phyloP scores from a whole-genome alignment of 2,329 filamentous ascomycete genomes.

The Ascochyta clinopodiicola region DNA sequence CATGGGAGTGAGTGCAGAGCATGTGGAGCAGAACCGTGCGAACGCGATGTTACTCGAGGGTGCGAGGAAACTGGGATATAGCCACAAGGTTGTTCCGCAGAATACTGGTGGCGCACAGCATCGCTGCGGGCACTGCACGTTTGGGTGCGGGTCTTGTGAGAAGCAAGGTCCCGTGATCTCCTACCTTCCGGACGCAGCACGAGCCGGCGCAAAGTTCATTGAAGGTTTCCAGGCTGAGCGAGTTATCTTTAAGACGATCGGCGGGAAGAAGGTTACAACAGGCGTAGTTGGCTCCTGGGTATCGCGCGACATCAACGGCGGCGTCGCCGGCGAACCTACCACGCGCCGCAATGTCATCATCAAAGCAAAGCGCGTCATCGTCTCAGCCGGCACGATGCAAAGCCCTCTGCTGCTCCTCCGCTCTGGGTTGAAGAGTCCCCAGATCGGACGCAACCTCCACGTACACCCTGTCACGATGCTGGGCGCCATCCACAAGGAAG shows the following conservation, averaged over 20 bases:
- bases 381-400: slow-evolving; percentile 78
- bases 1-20: slow-evolving; percentile 75
- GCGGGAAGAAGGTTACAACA: slow-evolving; percentile 64
- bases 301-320: slow-evolving; percentile 69
- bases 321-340: slow-evolving; percentile 61
- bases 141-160: slow-evolving; percentile 67
- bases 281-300: slow-evolving; percentile 80
- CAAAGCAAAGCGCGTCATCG: slow-evolving; percentile 79
- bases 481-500: slow-evolving; percentile 71
- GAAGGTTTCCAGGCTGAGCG: slow-evolving; percentile 79
- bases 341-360: slow-evolving; percentile 69
- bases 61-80: slow-evolving; percentile 74
- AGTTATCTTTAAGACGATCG: slow-evolving; percentile 69
- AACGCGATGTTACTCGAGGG: slow-evolving; percentile 79
- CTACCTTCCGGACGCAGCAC: slow-evolving; percentile 80
- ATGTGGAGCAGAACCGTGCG: slow-evolving; percentile 74
- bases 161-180: slow-evolving; percentile 81
- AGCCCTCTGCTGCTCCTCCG: slow-evolving; percentile 78
- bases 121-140: slow-evolving; percentile 70
- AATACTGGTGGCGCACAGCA: slow-evolving; percentile 79
- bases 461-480: slow-evolving; percentile 73
- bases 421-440: slow-evolving; percentile 79
- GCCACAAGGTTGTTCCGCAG: slow-evolving; percentile 73
- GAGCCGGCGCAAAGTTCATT: slow-evolving; percentile 78
- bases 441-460: slow-evolving; percentile 82